Percentiles rank a stretch among this genome's conserved stretches.
phyloP scores from a whole-genome alignment of 805 yeast genomes.

The Nakazawaea wyomingensis region DNA sequence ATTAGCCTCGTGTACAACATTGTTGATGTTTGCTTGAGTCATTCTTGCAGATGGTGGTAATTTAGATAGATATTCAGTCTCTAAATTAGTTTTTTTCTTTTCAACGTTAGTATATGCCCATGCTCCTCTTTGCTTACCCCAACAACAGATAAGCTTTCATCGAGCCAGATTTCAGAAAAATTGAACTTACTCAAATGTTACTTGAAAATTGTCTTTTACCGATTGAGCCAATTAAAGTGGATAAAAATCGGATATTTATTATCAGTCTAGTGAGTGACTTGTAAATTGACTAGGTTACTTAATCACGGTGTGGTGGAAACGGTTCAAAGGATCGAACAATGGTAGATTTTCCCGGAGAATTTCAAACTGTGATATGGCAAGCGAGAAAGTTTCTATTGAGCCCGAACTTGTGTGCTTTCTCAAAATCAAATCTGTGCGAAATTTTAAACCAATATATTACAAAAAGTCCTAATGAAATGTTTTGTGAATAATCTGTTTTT shows the following conservation, averaged over 20 bases:
- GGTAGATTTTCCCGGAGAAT: too few relatives aligned
- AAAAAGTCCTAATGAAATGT: too few relatives aligned
- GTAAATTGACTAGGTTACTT: not conserved
- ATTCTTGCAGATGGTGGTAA: too few relatives aligned
- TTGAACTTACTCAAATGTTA: not conserved
- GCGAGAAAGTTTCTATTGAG: too few relatives aligned
- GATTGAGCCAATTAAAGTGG: not conserved
- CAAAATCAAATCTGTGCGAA: too few relatives aligned
- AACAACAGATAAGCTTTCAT: not conserved
- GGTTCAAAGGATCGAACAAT: not conserved
- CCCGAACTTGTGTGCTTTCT: too few relatives aligned
- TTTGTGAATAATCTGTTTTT: too few relatives aligned
- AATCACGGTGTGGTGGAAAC: too few relatives aligned
- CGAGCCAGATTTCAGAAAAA: too few relatives aligned
- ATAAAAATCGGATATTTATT: not conserved
- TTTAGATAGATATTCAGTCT: too few relatives aligned
- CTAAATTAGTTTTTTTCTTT: not conserved
- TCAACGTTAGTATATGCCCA: not conserved
- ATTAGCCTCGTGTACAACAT: conserved; percentile 61
- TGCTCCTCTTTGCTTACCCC: conserved; percentile 9
- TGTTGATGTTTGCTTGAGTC: conserved; percentile 23
- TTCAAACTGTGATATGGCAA: too few relatives aligned
- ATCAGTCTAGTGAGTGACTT: not conserved
- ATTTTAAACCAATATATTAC: too few relatives aligned
- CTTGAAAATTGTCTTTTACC: not conserved